Percentiles rank a stretch among this genome's conserved stretches.
These are phyloP conservation scores for Echinosophora koreensis DNA, from an alignment of 306 rosid species.

Conservation along the genomic window DNA sequence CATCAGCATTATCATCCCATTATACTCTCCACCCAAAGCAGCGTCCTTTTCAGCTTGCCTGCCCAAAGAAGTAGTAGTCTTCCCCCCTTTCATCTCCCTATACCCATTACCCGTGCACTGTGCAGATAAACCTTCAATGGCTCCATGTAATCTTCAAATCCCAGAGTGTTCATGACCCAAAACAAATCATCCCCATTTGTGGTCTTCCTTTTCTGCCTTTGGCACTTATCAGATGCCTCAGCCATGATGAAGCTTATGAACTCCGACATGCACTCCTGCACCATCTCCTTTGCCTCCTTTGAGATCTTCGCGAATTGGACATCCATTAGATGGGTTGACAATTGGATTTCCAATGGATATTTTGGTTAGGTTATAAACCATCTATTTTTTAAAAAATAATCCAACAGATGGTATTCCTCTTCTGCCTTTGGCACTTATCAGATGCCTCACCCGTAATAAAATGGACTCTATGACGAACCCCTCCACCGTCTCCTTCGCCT, in stretches of 20 bases:
- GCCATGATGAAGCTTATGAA: conserved; percentile 78
- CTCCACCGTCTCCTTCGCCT: conserved; percentile 74
- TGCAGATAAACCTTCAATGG: conserved; percentile 69
- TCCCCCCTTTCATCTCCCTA: conserved; percentile 76
- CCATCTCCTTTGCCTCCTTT: conserved; percentile 75
- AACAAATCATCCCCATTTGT: conserved; percentile 65
- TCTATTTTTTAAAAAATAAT: background rate
- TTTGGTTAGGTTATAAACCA: background rate
- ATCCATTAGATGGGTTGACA: background rate
- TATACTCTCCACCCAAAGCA: background rate
- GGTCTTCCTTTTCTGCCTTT: conserved; percentile 77
- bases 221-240: conserved; percentile 79
- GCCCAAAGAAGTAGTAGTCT: conserved; percentile 28
- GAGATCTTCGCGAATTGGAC: conserved; percentile 62
- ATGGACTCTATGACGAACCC: conserved; percentile 78
- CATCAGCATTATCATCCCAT: background rate
- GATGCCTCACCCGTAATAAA: conserved; percentile 76
- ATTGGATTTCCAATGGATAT: background rate
- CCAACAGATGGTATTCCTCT: conserved; percentile 65
- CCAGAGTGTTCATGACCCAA: conserved; percentile 78
- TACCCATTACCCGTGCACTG: conserved; percentile 45
- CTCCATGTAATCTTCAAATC: conserved; percentile 73
- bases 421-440: conserved; percentile 79
- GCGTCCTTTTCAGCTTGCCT: background rate
- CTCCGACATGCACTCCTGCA: conserved; percentile 78